Base-by-base conservation (phyloP, 148 eudicot genomes). In the Rheum nobile region DNA sequence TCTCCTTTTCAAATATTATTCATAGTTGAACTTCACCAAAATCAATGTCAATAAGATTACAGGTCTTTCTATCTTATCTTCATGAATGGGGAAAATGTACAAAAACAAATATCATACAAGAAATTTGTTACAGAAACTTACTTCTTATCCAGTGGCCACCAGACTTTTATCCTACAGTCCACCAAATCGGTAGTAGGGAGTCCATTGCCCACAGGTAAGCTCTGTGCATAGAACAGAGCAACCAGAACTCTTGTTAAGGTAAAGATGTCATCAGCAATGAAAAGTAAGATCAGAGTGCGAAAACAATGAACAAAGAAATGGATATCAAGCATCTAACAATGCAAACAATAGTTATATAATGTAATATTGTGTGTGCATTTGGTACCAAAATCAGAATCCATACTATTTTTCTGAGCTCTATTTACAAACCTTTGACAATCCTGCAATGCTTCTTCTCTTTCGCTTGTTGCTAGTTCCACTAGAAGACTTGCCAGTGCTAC, bases 121-220 rank as follows among this genome's bases (percentile, higher is more conserved):
- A 57, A 24, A 57, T 26, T 57, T 28, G 34, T 57, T 26, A 24
- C 31, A 32, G 22, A 59, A 34, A 83, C 96, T 81, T 84, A 92
- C 99, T 79, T 38, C 83, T 95, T 90, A 82, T 95, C 99, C 83
- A 92, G 47, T 17, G 99, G 99, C 99, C 99, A 95, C 99, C 99
- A 95, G 78, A 95, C 80, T 76, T 85, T 91, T 75, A 95, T 87
- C 78, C 87, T 87, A 83, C 91, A 85, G 73, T 86, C 93, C 55
- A 95, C 82, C 87, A 95, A 80, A 79, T 95, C 99, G 61, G 84
- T 76, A 9, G 83, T 79, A 75, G 81, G 80, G 78, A 74, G 78
- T 78, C 79, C 86, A 75, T 57, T 83, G 59, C 82, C 85, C 75
- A 79, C 85, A 70, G 92, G 75, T 42, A 89, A 75, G 85, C 94